Evolutionary conservation across 257 asterid genomes (phyloP), one percentile per base, ranked within the genome.

Genomic region (Solanum boliviense): DNA sequence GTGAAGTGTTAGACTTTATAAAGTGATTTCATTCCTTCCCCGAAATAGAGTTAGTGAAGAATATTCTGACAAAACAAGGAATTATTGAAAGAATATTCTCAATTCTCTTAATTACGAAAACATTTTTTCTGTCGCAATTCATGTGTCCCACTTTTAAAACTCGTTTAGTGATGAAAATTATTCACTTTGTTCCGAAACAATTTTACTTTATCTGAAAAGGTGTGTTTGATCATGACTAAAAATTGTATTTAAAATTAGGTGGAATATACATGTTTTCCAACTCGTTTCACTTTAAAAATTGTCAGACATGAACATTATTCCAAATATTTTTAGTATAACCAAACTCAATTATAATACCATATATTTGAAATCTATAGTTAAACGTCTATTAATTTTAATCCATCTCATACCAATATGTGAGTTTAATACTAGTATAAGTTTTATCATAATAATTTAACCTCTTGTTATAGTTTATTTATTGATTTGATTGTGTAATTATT

Each of bases 111-210:
- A 3, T 11, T 36, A 11, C 2, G 16, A 16, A 4, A 16, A 7
- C 1, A 29, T 56, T 18, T 56, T 56, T 6, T 3, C 1, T 2
- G 6, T 21, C 1, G 0, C 1, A 62, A 62, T 10, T 62, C 3
- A 62, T 4, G 2, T 23, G 71, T 23, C 4, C 4, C 11, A 62
- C 1, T 62, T 0, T 23, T 6, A 23, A 62, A 60, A 60, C 13
- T 23, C 7, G 3, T 4, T 23, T 0, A 4, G 2, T 23, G 29
- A 10, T 9, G 0, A 23, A 4, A 62, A 62, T 4, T 23, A 60
- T 4, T 23, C 2, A 9, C 9, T 58, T 58, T 58, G 5, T 58
- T 18, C 10, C 2, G 12, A 62, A 62, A 9, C 1, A 9, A 60
- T 60, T 60, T 60, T 23, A 62, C 3, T 23, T 9, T 23, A 62